These are phyloP conservation scores for Elymus sibiricus DNA, from an alignment of 176 grass and related monocot genomes.

Conservation along the genomic window DNA sequence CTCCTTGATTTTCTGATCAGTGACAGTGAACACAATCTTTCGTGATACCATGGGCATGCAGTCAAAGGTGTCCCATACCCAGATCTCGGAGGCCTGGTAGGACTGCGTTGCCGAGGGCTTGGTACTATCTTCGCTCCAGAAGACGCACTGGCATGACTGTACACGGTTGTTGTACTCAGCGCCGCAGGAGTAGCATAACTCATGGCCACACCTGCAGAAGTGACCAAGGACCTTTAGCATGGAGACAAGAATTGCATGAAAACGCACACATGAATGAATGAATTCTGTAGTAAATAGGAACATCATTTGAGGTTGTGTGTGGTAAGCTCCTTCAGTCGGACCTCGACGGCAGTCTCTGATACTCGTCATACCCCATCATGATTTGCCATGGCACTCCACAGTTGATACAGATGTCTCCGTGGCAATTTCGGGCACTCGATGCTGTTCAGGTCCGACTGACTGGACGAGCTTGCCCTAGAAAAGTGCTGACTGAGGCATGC, in stretches of 20 bases:
- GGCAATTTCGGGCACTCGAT: constrained; percentile 76
- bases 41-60: too few relatives aligned
- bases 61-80: too few relatives aligned
- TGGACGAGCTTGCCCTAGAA: constrained; percentile 68
- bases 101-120: constrained; percentile 24
- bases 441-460: constrained; percentile 57
- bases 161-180: constrained; percentile 69
- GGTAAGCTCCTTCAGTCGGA: too few relatives aligned
- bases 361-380: constrained; percentile 82
- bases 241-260: too few relatives aligned
- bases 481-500: constrained; percentile 57
- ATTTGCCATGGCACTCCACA: constrained; percentile 84
- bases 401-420: constrained; percentile 78
- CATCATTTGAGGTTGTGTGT: too few relatives aligned
- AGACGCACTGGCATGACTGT: constrained; percentile 83
- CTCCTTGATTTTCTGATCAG: too few relatives aligned
- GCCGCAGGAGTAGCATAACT: constrained; percentile 90
- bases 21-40: too few relatives aligned
- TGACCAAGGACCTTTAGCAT: neutral
- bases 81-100: constrained; percentile 65
- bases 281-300: too few relatives aligned
- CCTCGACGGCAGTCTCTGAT: constrained; percentile 57
- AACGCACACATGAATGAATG: too few relatives aligned
- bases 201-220: too few relatives aligned
- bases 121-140: constrained; percentile 50